These are phyloP conservation scores for Phallus indusiatus DNA, from an alignment of 768 basidiomycete species.

Conservation along the genomic window DNA sequence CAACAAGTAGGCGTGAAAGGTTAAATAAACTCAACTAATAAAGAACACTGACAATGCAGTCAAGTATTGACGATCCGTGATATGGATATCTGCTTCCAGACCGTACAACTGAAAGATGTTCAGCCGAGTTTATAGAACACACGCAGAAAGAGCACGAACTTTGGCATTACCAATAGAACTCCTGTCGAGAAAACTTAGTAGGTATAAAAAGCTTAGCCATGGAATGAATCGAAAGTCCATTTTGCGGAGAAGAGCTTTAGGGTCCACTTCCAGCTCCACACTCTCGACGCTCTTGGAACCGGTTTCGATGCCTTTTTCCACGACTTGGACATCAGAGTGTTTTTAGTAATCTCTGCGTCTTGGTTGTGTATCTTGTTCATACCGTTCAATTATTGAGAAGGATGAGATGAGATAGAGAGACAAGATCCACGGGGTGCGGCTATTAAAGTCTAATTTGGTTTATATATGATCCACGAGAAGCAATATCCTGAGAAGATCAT, in stretches of 20 bases:
- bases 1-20: neutral
- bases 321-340: neutral
- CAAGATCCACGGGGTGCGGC: no score
- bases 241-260: slow-evolving; percentile 43
- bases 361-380: neutral
- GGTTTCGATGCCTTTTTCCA: neutral
- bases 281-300: neutral
- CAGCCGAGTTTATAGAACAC: neutral
- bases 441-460: no score
- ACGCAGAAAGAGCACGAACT: slow-evolving; percentile 26
- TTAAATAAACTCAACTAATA: slow-evolving; percentile 38
- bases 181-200: slow-evolving; percentile 61
- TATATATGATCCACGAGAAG: no score
- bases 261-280: slow-evolving; percentile 29
- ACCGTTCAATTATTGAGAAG: no score
- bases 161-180: slow-evolving; percentile 66
- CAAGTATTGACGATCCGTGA: slow-evolving; percentile 57
- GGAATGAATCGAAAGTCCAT: slow-evolving; percentile 64
- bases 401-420: no score
- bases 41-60: slow-evolving; percentile 68
- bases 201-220: slow-evolving; percentile 65
- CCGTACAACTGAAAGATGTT: slow-evolving; percentile 41
- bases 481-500: no score
- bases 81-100: slow-evolving; percentile 45
- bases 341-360: neutral